Percentiles rank a stretch among this genome's conserved stretches.
Evolutionary conservation across 164 flowering plant species (phyloP).

Genomic region (Berberis thunbergii): DNA sequence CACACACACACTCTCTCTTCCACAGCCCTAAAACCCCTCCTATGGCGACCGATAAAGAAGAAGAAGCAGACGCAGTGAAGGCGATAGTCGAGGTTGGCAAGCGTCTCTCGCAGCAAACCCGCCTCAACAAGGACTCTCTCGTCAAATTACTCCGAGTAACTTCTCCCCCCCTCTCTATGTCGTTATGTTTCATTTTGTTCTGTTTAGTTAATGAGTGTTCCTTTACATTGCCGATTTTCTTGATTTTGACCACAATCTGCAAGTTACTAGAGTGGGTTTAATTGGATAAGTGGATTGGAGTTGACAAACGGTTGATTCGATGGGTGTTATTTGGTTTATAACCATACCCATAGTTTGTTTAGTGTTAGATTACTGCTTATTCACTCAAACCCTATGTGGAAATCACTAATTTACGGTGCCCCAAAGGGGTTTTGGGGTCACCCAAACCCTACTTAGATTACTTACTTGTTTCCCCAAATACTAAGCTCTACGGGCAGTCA

Average conservation of each 20-base stretch:
- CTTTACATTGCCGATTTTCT: not conserved
- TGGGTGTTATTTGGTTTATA: too few relatives aligned
- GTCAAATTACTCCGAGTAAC: conserved; percentile 62
- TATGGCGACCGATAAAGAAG: conserved; percentile 1
- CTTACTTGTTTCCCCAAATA: too few relatives aligned
- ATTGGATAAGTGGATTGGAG: not conserved
- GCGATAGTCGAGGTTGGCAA: conserved; percentile 43
- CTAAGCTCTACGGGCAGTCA: too few relatives aligned
- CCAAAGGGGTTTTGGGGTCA: too few relatives aligned
- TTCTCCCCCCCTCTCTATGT: not conserved
- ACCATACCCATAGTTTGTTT: too few relatives aligned
- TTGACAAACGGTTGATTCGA: too few relatives aligned
- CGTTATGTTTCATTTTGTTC: not conserved
- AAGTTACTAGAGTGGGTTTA: not conserved
- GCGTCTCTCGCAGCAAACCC: conserved; percentile 36
- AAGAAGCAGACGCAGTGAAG: conserved; percentile 21
- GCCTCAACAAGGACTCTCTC: conserved; percentile 59
- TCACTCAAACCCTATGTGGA: too few relatives aligned
- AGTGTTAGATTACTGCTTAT: too few relatives aligned
- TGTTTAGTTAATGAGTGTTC: not conserved
- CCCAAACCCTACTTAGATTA: too few relatives aligned
- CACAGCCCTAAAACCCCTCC: not conserved
- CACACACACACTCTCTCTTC: too few relatives aligned
- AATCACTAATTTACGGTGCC: too few relatives aligned
- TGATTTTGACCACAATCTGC: too few relatives aligned